These are phyloP conservation scores for Moesziomyces antarcticus DNA, from an alignment of 1,284 basidiomycete species.

Conservation along the genomic window DNA sequence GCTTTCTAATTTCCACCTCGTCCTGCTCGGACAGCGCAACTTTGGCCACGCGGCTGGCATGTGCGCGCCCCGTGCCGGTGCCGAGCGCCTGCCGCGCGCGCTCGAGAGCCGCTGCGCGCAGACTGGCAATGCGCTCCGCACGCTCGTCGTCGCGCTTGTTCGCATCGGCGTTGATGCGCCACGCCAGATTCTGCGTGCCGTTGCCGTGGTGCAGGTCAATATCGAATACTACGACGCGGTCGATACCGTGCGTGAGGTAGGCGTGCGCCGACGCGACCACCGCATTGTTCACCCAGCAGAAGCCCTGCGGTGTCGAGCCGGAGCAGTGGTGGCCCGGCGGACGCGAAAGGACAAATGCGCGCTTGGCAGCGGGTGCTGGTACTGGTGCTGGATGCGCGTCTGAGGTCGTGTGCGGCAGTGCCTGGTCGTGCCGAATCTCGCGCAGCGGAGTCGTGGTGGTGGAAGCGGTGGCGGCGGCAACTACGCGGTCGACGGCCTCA, in stretches of 20 bases:
- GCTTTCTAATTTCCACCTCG: slow-evolving; percentile 18
- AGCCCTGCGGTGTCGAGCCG: slow-evolving; percentile 76
- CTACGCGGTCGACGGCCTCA: slow-evolving; percentile 63
- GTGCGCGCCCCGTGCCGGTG: slow-evolving; percentile 13
- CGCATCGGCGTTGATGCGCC: slow-evolving; percentile 90
- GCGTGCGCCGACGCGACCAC: slow-evolving; percentile 89
- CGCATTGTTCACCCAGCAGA: slow-evolving; percentile 93
- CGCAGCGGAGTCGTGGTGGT: slow-evolving; percentile 4
- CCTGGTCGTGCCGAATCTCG: slow-evolving; percentile 17
- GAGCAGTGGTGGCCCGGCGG: slow-evolving; percentile 68
- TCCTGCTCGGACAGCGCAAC: slow-evolving; percentile 27
- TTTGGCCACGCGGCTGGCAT: slow-evolving; percentile 15
- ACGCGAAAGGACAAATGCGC: slow-evolving; percentile 64
- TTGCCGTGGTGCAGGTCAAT: slow-evolving; percentile 90
- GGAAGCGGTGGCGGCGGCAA: slow-evolving; percentile 20
- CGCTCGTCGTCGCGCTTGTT: slow-evolving; percentile 63
- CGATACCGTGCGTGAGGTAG: slow-evolving; percentile 83
- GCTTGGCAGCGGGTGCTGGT: slow-evolving; percentile 29
- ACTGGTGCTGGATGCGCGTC: background rate
- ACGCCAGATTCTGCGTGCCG: slow-evolving; percentile 89
- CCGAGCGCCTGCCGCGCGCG: slow-evolving; percentile 19
- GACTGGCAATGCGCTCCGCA: slow-evolving; percentile 38
- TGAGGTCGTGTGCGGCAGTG: background rate
- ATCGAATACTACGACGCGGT: slow-evolving; percentile 86
- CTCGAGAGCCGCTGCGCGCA: slow-evolving; percentile 34